Evolutionary conservation across 345 rosid genomes (phyloP).

Genomic region (Abelmoschus esculentus): DNA sequence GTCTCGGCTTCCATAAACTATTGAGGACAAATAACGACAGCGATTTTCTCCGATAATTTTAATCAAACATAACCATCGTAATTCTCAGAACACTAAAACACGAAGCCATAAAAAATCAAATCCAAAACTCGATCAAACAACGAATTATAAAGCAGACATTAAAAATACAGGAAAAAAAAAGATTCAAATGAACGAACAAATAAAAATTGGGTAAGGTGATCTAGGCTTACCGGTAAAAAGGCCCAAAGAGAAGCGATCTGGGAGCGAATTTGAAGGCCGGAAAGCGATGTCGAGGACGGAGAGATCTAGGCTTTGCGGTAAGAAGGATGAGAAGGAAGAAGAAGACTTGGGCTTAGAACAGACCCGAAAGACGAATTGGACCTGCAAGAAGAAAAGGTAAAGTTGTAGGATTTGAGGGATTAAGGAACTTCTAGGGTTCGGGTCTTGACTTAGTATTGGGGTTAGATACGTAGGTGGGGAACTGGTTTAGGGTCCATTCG

Average conservation of each 20-base stretch:
- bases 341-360: constrained; percentile 45
- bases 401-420: not conserved
- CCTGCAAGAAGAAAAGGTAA: constrained; percentile 9
- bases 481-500: not conserved
- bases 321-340: not conserved
- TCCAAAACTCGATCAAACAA: not conserved
- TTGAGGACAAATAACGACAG: not conserved
- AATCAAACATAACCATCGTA: not conserved
- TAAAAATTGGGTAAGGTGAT: not conserved
- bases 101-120: not conserved
- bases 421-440: not conserved
- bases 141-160: not conserved
- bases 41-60: not conserved
- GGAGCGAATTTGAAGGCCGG: constrained; percentile 13
- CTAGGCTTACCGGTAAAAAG: constrained; percentile 10
- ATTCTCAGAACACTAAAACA: not conserved
- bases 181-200: not conserved
- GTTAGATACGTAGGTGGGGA: not conserved
- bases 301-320: constrained; percentile 35
- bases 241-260: constrained; percentile 2
- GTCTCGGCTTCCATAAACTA: not conserved
- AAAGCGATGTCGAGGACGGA: constrained; percentile 7
- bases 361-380: constrained; percentile 49
- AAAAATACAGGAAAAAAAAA: not conserved
- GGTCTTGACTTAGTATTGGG: too few species aligned